These are phyloP conservation scores for Lophiostoma macrostomum DNA, from an alignment of 495 filamentous ascomycete genomes.

Conservation along the genomic window DNA sequence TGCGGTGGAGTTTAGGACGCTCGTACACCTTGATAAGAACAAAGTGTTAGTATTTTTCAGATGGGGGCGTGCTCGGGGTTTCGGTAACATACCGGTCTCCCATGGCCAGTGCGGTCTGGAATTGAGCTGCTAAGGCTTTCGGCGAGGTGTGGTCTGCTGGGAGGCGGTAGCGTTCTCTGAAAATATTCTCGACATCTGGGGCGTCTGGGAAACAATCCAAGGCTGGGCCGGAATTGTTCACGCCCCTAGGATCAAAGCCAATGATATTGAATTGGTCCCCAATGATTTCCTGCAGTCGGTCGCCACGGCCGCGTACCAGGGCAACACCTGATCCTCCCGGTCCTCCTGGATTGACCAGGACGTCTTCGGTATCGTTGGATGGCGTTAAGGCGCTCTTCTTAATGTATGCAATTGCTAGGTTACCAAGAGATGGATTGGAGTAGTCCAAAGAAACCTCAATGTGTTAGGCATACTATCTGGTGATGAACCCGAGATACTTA, in stretches of 20 bases:
- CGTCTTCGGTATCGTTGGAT: slow-evolving; percentile 32
- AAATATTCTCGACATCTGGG: slow-evolving; percentile 17
- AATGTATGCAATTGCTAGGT: slow-evolving; percentile 34
- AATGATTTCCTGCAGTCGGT: slow-evolving; percentile 2
- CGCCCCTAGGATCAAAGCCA: slow-evolving; percentile 50
- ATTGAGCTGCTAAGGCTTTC: not conserved
- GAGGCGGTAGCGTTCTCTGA: not conserved
- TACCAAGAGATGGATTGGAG: slow-evolving; percentile 23
- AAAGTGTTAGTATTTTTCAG: no score
- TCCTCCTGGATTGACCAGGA: slow-evolving; percentile 43
- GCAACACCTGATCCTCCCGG: slow-evolving; percentile 47
- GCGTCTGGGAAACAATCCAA: slow-evolving; percentile 48
- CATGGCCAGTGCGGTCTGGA: not conserved
- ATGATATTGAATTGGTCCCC: slow-evolving; percentile 50
- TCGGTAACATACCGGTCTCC: no score
- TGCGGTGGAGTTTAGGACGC: slow-evolving; percentile 32
- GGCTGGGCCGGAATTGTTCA: slow-evolving; percentile 36
- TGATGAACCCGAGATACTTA: no score
- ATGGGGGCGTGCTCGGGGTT: no score
- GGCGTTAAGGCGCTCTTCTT: slow-evolving; percentile 32
- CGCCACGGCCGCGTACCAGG: slow-evolving; percentile 37
- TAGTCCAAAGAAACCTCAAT: slow-evolving; percentile 37
- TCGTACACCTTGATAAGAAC: slow-evolving; percentile 1
- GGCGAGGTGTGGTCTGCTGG: no score
- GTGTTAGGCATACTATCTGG: no score